Conservation (phyloP, 768 basidiomycete species). For the Trichaptum fuscoviolaceum region DNA sequence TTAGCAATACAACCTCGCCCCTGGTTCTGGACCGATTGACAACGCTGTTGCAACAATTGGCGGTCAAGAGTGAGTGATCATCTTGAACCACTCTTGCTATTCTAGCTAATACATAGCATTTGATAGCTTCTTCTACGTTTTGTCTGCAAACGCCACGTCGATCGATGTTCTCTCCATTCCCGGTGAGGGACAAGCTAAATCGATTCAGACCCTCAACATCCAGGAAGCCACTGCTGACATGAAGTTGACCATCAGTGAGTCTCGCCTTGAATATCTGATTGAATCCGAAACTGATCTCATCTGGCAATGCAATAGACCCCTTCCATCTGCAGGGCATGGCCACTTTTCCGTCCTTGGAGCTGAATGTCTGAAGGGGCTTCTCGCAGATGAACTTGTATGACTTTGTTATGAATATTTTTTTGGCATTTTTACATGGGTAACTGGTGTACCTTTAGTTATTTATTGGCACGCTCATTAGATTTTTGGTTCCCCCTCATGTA, state of each 20-base stretch:
- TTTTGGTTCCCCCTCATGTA: not conserved
- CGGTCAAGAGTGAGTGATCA: conserved; percentile 23
- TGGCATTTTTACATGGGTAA: not conserved
- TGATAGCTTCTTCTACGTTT: conserved; percentile 36
- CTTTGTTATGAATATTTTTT: not conserved
- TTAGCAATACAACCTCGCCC: conserved; percentile 19
- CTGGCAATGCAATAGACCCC: conserved; percentile 6
- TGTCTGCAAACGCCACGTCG: conserved; percentile 32
- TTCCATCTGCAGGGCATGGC: conserved; percentile 17
- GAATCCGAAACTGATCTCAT: not conserved
- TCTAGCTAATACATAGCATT: not conserved
- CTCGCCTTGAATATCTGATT: not conserved
- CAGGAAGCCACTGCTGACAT: conserved; percentile 23
- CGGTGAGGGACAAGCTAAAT: conserved; percentile 30
- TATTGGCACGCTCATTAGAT: not conserved
- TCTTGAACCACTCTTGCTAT: not conserved
- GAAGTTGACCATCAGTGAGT: conserved; percentile 30
- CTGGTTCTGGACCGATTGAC: conserved; percentile 20
- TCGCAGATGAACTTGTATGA: not conserved
- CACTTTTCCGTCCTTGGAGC: not conserved
- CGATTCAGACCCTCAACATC: conserved; percentile 28
- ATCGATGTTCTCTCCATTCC: conserved; percentile 36
- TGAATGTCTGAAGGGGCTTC: not conserved
- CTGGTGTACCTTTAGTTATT: not conserved
- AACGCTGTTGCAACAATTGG: conserved; percentile 24